Base-by-base conservation (phyloP, 2,329 filamentous ascomycete genomes). In the Fusarium secorum region DNA sequence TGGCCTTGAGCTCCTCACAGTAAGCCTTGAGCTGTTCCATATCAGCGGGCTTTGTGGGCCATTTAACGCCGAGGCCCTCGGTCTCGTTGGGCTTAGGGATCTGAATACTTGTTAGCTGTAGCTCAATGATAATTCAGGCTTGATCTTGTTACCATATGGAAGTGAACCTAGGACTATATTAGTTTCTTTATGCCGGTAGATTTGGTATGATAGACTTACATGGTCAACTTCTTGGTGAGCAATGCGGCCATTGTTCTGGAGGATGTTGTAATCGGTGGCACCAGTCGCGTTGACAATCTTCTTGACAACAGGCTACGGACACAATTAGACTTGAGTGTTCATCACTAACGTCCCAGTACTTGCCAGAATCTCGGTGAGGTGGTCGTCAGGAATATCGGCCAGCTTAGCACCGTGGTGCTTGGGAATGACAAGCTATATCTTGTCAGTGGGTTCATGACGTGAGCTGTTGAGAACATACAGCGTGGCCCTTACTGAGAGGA, bases 201-300 rank as follows among this genome's bases (percentile, higher is more conserved):
- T 11, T 20, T 10, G 14, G 7, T 24, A 11, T 2, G n/a, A 22
- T 33, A 44, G 28, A 84, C 89, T 83, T 84, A 96, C 95, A 83
- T 99, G 96, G 74, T 94, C 92, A 68, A 99, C 95, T 71, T 92
- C 86, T 84, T 98, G 96, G 81, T 99, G 96, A 22, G 96, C 96
- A 77, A 95, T 88, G 26, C 88, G 86, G 56, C 96, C 96, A 78
- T 99, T 99, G 84, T 99, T 99, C 84, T 99, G 96, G 65, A 99
- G 85, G 52, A 99, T 88, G 79, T 99, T 99, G 86, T 94, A 99
- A 81, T 98, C 88, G 55, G 85, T 84, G 7, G 92, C 90, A 39
- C 93, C 93, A 7, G 89, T 90, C 32, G 94, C 95, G 24, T 85
- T 82, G 52, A 92, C 94, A 51, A 99, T 89, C 81, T 93, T 95